Percentiles rank a stretch among this genome's conserved stretches.
Evolutionary conservation across 148 eudicot species (phyloP).

Genomic region (Mesembryanthemum crystallinum): DNA sequence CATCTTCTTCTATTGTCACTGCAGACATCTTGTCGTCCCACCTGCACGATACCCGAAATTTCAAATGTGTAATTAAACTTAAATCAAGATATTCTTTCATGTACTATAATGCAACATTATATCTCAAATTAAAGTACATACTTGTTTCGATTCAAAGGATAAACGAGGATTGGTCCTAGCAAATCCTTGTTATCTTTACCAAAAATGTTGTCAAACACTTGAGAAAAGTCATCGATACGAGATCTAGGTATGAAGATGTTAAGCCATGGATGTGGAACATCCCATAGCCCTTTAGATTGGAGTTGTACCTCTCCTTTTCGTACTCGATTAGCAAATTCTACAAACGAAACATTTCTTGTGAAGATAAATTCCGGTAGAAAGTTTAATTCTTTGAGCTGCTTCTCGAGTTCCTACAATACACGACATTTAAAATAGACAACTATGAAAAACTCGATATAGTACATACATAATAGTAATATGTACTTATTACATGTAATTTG

Average conservation of each 20-base stretch:
- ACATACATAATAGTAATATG: too few species aligned
- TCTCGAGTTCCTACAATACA: slow-evolving; percentile 42
- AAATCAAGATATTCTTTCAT: not conserved
- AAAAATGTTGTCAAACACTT: slow-evolving; percentile 51
- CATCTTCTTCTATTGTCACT: slow-evolving; percentile 69
- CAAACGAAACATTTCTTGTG: slow-evolving; percentile 39
- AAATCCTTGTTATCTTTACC: slow-evolving; percentile 32
- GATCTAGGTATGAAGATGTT: slow-evolving; percentile 79
- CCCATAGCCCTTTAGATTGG: slow-evolving; percentile 55
- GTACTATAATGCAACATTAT: too few species aligned
- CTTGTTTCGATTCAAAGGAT: slow-evolving; percentile 74
- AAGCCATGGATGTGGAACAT: slow-evolving; percentile 92
- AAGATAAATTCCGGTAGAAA: slow-evolving; percentile 42
- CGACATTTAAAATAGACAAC: not conserved
- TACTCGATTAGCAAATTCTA: slow-evolving; percentile 67
- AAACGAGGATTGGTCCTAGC: slow-evolving; percentile 65
- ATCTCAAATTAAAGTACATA: slow-evolving; percentile 26
- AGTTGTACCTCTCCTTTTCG: slow-evolving; percentile 57
- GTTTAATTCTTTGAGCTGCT: slow-evolving; percentile 34
- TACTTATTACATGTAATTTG: not conserved
- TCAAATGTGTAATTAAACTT: not conserved
- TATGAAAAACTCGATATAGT: not conserved
- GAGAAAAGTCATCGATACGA: slow-evolving; percentile 46
- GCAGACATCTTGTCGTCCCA: slow-evolving; percentile 90
- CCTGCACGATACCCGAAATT: slow-evolving; percentile 32